These are phyloP conservation scores for Flaveria robusta DNA, from an alignment of 129 eudicot genomes.

Conservation along the genomic window DNA sequence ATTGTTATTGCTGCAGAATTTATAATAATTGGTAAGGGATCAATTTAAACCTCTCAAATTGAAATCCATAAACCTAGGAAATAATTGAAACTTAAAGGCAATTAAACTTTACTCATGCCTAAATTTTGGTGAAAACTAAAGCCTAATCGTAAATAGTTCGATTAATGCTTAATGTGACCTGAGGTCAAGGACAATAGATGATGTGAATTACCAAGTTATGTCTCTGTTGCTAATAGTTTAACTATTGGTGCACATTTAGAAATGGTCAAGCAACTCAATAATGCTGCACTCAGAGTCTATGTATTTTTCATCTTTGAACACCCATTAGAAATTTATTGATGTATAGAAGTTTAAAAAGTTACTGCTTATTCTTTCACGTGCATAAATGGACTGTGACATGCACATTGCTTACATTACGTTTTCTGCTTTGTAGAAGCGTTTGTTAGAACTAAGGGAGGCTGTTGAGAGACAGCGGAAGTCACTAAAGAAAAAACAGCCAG, in stretches of 20 bases:
- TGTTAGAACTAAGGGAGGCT: slow-evolving; percentile 81
- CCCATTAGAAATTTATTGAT: background rate
- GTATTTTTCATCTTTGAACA: slow-evolving; percentile 4
- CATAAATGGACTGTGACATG: slow-evolving; percentile 17
- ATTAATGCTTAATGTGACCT: background rate
- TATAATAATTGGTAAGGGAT: background rate
- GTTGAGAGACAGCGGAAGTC: slow-evolving; percentile 92
- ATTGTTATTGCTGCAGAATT: background rate
- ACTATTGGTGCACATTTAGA: slow-evolving; percentile 9
- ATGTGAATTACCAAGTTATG: background rate
- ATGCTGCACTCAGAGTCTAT: background rate
- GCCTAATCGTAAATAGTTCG: background rate
- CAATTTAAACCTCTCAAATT: background rate
- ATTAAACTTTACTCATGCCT: slow-evolving; percentile 5
- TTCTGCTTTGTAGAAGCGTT: slow-evolving; percentile 58
- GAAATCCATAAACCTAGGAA: slow-evolving; percentile 3
- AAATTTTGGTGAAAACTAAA: background rate
- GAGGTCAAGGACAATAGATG: slow-evolving; percentile 10
- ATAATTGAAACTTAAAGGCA: slow-evolving; percentile 11
- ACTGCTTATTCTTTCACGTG: background rate
- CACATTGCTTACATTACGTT: slow-evolving; percentile 1
- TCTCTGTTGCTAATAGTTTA: background rate
- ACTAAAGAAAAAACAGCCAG: slow-evolving; percentile 83
- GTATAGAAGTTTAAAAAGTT: background rate
- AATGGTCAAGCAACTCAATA: slow-evolving; percentile 18